Conservation (phyloP, 1,284 basidiomycete genomes). For the Kwoniella shivajii region DNA sequence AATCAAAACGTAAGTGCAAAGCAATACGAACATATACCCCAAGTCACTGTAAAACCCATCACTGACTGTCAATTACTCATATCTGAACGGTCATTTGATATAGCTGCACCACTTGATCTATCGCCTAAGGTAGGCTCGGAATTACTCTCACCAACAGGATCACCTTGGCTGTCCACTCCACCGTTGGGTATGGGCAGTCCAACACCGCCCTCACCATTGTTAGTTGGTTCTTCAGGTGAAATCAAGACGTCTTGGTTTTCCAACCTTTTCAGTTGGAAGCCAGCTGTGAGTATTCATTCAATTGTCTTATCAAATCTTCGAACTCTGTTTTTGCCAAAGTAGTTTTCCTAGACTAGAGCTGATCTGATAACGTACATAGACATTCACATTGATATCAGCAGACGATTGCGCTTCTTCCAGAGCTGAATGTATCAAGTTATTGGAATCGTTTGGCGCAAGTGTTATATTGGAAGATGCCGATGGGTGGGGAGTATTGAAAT, state of each 20-base stretch:
- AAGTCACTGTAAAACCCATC: too few species aligned
- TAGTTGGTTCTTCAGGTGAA: constrained; percentile 58
- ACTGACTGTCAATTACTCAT: too few species aligned
- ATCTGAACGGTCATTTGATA: too few species aligned
- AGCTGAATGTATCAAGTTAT: constrained; percentile 64
- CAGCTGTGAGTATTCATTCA: constrained; percentile 29
- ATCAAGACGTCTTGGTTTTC: constrained; percentile 70
- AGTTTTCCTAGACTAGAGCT: too few species aligned
- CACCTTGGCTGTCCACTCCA: constrained; percentile 33
- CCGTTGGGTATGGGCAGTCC: constrained; percentile 44
- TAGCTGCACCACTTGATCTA: constrained; percentile 35
- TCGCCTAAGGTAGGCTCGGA: constrained; percentile 35
- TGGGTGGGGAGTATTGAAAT: constrained; percentile 64
- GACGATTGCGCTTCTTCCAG: constrained; percentile 67
- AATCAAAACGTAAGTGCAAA: constrained; percentile 36
- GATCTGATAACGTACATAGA: constrained; percentile 54
- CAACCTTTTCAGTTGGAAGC: constrained; percentile 65
- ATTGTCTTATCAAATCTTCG: too few species aligned
- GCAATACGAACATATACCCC: too few species aligned
- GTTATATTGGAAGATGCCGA: constrained; percentile 68
- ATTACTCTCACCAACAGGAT: constrained; percentile 29
- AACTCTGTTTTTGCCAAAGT: too few species aligned
- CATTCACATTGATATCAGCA: constrained; percentile 69
- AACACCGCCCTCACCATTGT: constrained; percentile 29
- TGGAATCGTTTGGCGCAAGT: constrained; percentile 67